Evolutionary conservation across 768 basidiomycete genomes (phyloP).

Genomic region (Hortiboletus flavorubellus): DNA sequence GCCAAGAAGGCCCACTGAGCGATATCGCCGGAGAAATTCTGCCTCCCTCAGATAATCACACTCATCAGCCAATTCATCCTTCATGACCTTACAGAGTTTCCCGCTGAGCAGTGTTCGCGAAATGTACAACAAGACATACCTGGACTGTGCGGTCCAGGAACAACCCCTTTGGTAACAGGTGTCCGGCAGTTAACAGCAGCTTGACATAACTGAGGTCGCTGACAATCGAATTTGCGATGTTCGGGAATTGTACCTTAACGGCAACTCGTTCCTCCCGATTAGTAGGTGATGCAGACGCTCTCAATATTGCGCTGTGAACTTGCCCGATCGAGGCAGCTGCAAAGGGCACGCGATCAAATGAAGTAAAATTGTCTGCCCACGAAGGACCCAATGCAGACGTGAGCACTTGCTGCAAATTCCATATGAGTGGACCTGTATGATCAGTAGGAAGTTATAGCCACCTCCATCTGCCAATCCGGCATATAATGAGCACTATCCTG

Average conservation of each 20-base stretch:
- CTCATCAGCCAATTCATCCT: conserved; percentile 86
- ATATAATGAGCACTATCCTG: conserved; percentile 98
- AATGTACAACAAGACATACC: conserved; percentile 33
- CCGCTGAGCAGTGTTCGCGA: not conserved
- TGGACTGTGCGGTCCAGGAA: conserved; percentile 87
- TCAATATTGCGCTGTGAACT: conserved; percentile 76
- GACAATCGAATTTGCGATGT: conserved; percentile 80
- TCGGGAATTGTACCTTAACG: conserved; percentile 94
- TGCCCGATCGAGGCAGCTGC: conserved; percentile 98
- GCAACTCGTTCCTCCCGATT: conserved; percentile 58
- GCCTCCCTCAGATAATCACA: conserved; percentile 90
- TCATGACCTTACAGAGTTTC: conserved; percentile 63
- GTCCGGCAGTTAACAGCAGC: conserved; percentile 74
- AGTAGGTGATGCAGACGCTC: conserved; percentile 50
- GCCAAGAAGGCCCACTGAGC: conserved; percentile 46
- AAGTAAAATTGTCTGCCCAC: conserved; percentile 68
- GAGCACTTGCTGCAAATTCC: conserved; percentile 59
- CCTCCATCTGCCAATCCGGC: conserved; percentile 99
- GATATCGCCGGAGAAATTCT: conserved; percentile 60
- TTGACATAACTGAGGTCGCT: conserved; percentile 87
- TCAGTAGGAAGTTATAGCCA: conserved; percentile 26
- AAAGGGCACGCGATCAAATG: conserved; percentile 84
- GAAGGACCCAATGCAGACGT: conserved; percentile 64
- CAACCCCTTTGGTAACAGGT: conserved; percentile 80
- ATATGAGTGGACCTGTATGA: not conserved